Percentiles rank a stretch among this genome's conserved stretches.
phyloP scores from a whole-genome alignment of 1,139 yeast species.

The Magnusiomyces paraingens region DNA sequence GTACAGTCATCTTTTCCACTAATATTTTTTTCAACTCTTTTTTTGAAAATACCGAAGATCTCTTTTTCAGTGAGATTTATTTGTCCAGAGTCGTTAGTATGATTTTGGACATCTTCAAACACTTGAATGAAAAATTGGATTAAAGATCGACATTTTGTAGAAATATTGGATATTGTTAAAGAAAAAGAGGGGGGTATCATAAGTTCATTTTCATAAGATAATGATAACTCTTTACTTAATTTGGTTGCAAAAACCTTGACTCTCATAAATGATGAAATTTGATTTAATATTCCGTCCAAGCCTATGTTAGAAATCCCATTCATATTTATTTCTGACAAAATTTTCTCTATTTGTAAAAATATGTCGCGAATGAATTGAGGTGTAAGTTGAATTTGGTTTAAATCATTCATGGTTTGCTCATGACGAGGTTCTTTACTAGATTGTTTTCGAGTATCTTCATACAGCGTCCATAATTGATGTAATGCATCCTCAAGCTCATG shows the following conservation, averaged over 20 bases:
- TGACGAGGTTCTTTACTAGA: slow-evolving; percentile 9
- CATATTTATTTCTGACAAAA: background rate
- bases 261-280: slow-evolving; percentile 7
- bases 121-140: slow-evolving; percentile 6
- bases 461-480: slow-evolving; percentile 13
- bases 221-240: slow-evolving; percentile 11
- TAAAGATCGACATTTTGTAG: slow-evolving; percentile 8
- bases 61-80: slow-evolving; percentile 4
- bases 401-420: slow-evolving; percentile 12
- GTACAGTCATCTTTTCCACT: slow-evolving; percentile 4
- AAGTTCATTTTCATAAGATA: slow-evolving; percentile 7
- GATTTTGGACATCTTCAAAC: background rate
- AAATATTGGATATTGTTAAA: slow-evolving; percentile 4
- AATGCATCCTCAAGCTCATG: slow-evolving; percentile 12
- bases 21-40: slow-evolving; percentile 4
- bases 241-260: slow-evolving; percentile 12
- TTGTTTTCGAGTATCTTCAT: slow-evolving; percentile 7
- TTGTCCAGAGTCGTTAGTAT: background rate
- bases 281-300: slow-evolving; percentile 4
- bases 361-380: slow-evolving; percentile 10
- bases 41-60: slow-evolving; percentile 7
- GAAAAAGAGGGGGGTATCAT: slow-evolving; percentile 5
- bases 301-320: slow-evolving; percentile 1
- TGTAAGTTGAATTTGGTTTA: slow-evolving; percentile 11
- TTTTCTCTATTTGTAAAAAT: background rate